Conservation (phyloP, 345 rosid genomes). For the Syzygium grande region DNA sequence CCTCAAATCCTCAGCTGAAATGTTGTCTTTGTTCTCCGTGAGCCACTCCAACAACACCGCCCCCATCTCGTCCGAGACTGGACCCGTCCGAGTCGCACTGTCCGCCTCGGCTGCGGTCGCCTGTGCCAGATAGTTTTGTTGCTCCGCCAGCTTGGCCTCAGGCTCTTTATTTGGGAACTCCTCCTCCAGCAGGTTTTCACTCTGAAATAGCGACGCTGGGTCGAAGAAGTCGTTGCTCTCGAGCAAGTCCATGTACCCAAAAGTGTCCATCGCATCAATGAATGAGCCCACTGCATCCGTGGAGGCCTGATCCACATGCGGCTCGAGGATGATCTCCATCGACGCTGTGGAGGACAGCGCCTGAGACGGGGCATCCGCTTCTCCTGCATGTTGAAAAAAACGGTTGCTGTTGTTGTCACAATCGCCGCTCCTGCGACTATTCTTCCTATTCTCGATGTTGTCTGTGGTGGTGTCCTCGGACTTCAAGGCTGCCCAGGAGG, state of each 20-base stretch:
- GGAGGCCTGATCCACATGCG: background rate
- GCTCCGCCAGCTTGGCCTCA: background rate
- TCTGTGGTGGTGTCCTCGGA: conserved; percentile 51
- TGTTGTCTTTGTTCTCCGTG: conserved; percentile 67
- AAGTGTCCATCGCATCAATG: conserved; percentile 72
- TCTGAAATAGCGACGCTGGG: conserved; percentile 55
- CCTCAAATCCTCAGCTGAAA: conserved; percentile 87
- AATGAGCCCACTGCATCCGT: conserved; percentile 21
- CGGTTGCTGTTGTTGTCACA: conserved; percentile 2
- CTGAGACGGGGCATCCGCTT: conserved; percentile 12
- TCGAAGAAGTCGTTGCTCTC: conserved; percentile 67
- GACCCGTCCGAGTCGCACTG: background rate
- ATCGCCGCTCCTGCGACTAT: background rate
- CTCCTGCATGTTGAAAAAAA: background rate
- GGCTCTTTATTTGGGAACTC: background rate
- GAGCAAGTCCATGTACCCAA: conserved; percentile 78
- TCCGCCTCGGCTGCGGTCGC: background rate
- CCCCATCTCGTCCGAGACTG: conserved; percentile 59
- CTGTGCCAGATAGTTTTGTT: background rate
- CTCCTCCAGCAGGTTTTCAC: conserved; percentile 13
- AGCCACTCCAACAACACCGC: conserved; percentile 87
- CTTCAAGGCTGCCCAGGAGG: conserved; percentile 73
- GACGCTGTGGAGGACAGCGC: conserved; percentile 73
- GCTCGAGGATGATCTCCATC: conserved; percentile 42
- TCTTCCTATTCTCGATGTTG: background rate